These are phyloP conservation scores for Xylaria telfairii DNA, from an alignment of 495 filamentous ascomycete genomes.

Conservation along the genomic window DNA sequence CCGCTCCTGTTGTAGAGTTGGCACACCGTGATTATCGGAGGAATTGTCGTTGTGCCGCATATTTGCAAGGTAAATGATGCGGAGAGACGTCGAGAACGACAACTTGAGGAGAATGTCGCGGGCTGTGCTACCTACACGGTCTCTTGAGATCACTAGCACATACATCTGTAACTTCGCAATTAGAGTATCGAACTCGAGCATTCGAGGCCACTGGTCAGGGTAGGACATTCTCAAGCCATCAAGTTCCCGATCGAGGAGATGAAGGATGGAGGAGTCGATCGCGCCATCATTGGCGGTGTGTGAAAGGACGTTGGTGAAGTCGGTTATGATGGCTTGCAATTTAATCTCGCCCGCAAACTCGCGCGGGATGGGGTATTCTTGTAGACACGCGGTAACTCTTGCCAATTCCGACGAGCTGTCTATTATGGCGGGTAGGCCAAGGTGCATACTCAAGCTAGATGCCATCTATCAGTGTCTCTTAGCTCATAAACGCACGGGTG, in stretches of 20 bases:
- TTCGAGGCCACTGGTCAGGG: conserved; percentile 35
- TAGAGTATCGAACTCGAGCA: conserved; percentile 31
- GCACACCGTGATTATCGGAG: conserved; percentile 16
- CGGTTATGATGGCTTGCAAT: conserved; percentile 31
- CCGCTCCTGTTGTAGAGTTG: conserved; percentile 21
- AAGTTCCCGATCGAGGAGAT: conserved; percentile 41
- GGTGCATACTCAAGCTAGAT: conserved; percentile 39
- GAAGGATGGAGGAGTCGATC: conserved; percentile 39
- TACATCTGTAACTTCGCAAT: conserved; percentile 37
- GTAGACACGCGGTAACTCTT: conserved; percentile 28
- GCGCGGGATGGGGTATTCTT: conserved; percentile 32
- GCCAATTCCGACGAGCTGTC: conserved; percentile 38
- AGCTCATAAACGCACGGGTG: not conserved
- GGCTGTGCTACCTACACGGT: conserved; percentile 24
- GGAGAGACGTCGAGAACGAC: conserved; percentile 21
- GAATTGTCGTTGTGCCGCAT: conserved; percentile 19
- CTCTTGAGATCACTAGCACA: conserved; percentile 33
- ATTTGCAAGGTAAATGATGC: conserved; percentile 16
- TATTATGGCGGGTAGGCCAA: conserved; percentile 40
- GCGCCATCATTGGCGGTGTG: conserved; percentile 37
- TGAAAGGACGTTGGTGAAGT: conserved; percentile 35
- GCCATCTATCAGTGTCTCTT: not conserved
- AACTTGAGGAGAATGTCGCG: conserved; percentile 36
- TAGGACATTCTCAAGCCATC: conserved; percentile 32
- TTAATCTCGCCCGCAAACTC: conserved; percentile 35